Percentiles rank a stretch among this genome's conserved stretches.
Evolutionary conservation across 148 eudicot species (phyloP).

Genomic region (Salicornia ramosissima): DNA sequence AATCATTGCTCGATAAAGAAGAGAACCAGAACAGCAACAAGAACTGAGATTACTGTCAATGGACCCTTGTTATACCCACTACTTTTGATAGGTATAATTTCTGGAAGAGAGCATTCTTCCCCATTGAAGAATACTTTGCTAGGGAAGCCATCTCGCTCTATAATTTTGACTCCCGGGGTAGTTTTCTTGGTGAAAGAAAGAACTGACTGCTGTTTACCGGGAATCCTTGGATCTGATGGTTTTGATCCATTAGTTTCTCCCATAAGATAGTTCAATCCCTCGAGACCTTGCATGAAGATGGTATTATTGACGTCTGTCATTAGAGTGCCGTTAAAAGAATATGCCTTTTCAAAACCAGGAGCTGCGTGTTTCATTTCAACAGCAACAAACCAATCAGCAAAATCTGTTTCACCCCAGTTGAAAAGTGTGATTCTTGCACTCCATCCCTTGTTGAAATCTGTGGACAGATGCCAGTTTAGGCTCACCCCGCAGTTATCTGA

Average conservation of each 20-base stretch:
- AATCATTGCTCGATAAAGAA: slow-evolving; percentile 34
- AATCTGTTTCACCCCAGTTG: slow-evolving; percentile 55
- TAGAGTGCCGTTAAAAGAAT: slow-evolving; percentile 65
- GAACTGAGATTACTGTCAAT: slow-evolving; percentile 19
- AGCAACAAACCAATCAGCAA: slow-evolving; percentile 67
- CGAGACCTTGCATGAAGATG: slow-evolving; percentile 56
- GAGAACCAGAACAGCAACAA: slow-evolving; percentile 33
- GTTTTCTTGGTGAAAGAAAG: slow-evolving; percentile 56
- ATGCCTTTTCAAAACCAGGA: slow-evolving; percentile 61
- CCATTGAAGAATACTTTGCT: slow-evolving; percentile 65
- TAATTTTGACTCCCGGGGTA: slow-evolving; percentile 41
- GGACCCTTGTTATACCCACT: slow-evolving; percentile 31
- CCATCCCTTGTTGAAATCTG: slow-evolving; percentile 66
- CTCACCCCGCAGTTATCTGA: slow-evolving; percentile 88
- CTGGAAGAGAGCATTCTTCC: slow-evolving; percentile 70
- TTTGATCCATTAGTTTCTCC: slow-evolving; percentile 50
- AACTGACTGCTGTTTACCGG: slow-evolving; percentile 76
- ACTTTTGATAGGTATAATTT: slow-evolving; percentile 39
- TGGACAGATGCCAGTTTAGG: slow-evolving; percentile 68
- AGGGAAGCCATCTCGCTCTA: slow-evolving; percentile 59
- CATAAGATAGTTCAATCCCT: slow-evolving; percentile 60
- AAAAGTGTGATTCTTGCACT: slow-evolving; percentile 57
- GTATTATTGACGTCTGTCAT: slow-evolving; percentile 42
- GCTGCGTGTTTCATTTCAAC: slow-evolving; percentile 47
- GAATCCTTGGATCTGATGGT: slow-evolving; percentile 50